Evolutionary conservation across 2,329 filamentous ascomycete species (phyloP).

Genomic region (Cladosporium oxysporum): DNA sequence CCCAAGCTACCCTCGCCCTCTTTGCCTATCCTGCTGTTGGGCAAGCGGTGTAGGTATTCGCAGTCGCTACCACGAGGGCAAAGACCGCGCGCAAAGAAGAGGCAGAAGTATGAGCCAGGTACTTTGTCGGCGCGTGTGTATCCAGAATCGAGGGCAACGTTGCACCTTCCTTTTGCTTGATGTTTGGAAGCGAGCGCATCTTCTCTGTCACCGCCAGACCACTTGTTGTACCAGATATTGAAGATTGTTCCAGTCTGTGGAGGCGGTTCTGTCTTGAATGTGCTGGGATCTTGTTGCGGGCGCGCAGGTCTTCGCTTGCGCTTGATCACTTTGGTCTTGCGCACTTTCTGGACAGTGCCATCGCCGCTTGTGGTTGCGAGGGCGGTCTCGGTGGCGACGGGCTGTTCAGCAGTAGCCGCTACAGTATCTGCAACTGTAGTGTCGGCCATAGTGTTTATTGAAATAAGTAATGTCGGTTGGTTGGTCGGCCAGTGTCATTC

Average conservation of each 20-base stretch:
- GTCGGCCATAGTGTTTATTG: slow-evolving; percentile 14
- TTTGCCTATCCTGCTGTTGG: slow-evolving; percentile 51
- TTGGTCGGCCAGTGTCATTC: neutral
- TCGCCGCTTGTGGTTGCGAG: slow-evolving; percentile 28
- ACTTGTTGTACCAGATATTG: slow-evolving; percentile 99
- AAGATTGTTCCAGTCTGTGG: slow-evolving; percentile 93
- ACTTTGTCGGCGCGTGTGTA: slow-evolving; percentile 54
- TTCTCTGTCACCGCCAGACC: slow-evolving; percentile 92
- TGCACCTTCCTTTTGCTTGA: slow-evolving; percentile 81
- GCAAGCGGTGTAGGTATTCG: slow-evolving; percentile 88
- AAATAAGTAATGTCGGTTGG: neutral
- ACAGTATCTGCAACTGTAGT: slow-evolving; percentile 7
- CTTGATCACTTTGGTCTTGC: slow-evolving; percentile 88
- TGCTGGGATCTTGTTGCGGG: slow-evolving; percentile 83
- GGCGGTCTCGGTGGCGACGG: slow-evolving; percentile 21
- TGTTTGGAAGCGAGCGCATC: slow-evolving; percentile 85
- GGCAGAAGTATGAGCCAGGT: slow-evolving; percentile 79
- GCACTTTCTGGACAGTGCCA: slow-evolving; percentile 53
- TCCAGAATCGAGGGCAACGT: slow-evolving; percentile 67
- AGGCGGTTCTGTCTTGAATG: slow-evolving; percentile 79
- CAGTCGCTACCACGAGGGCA: slow-evolving; percentile 90
- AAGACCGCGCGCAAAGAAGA: slow-evolving; percentile 82
- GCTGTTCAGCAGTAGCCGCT: slow-evolving; percentile 18
- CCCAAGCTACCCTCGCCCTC: slow-evolving; percentile 56
- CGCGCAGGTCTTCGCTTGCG: slow-evolving; percentile 88